phyloP scores from a whole-genome alignment of 1,139 yeast species.

The Yamadazyma diddensiae region DNA sequence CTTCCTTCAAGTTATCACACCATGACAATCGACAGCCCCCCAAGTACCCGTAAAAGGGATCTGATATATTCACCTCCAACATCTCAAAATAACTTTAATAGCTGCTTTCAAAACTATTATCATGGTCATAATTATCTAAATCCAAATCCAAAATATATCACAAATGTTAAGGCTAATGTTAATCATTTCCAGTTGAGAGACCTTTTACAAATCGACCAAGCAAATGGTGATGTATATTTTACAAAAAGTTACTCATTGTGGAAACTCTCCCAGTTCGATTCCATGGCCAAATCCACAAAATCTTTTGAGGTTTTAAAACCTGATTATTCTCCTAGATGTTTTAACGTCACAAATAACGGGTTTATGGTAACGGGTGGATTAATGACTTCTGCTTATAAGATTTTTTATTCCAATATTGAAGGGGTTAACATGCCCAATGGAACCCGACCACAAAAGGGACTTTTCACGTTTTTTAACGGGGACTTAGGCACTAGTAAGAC shows the following conservation, averaged over 20 bases:
- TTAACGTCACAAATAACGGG: conserved; percentile 53
- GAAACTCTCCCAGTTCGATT: conserved; percentile 9
- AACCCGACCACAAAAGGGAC: conserved; percentile 45
- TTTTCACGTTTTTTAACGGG: conserved; percentile 56
- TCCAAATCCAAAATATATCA: conserved; percentile 37
- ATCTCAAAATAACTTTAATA: conserved; percentile 10
- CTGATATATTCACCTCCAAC: conserved; percentile 4
- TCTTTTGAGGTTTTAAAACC: conserved; percentile 42
- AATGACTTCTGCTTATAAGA: conserved; percentile 28
- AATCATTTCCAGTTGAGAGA: conserved; percentile 92
- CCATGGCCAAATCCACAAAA: conserved; percentile 15
- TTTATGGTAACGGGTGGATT: conserved; percentile 72
- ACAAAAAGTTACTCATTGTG: conserved; percentile 33
- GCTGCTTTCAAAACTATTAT: conserved; percentile 46
- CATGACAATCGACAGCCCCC: conserved; percentile 10
- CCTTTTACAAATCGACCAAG: conserved; percentile 49
- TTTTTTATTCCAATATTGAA: conserved; percentile 27
- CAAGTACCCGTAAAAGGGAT: conserved; percentile 2
- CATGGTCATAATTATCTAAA: conserved; percentile 38
- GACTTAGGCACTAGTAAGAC: conserved; percentile 46
- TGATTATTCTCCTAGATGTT: conserved; percentile 62
- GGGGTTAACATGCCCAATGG: conserved; percentile 17
- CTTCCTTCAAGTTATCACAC: neutral
- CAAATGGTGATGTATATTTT: conserved; percentile 29
- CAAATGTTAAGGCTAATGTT: conserved; percentile 28